These are phyloP conservation scores for Exsudoporus frostii DNA, from an alignment of 768 basidiomycete species.

Conservation along the genomic window DNA sequence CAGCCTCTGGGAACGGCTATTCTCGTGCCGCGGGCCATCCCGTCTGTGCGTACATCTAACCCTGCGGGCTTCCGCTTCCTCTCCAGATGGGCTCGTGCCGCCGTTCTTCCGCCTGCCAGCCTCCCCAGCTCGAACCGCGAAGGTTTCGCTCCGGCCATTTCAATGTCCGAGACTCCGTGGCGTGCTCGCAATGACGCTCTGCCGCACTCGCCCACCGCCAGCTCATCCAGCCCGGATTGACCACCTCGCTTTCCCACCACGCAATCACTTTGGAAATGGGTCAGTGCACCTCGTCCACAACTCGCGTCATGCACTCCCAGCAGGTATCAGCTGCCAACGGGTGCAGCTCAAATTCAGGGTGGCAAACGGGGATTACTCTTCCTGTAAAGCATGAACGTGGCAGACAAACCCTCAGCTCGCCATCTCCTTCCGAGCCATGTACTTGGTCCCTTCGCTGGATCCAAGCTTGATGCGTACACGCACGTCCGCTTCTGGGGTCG, in stretches of 20 bases:
- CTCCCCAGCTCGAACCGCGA: slow-evolving; percentile 21
- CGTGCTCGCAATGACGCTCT: not conserved
- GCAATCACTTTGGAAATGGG: slow-evolving; percentile 17
- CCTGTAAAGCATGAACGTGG: slow-evolving; percentile 21
- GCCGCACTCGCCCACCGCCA: slow-evolving; percentile 9
- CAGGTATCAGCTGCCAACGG: slow-evolving; percentile 15
- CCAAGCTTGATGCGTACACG: not conserved
- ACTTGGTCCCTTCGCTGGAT: not conserved
- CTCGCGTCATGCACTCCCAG: slow-evolving; percentile 7
- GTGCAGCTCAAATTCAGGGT: slow-evolving; percentile 27
- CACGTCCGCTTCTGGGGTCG: not conserved
- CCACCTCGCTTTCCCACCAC: slow-evolving; percentile 16
- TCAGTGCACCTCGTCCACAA: slow-evolving; percentile 15
- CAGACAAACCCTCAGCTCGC: slow-evolving; percentile 3
- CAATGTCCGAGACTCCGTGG: slow-evolving; percentile 35
- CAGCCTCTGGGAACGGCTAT: slow-evolving; percentile 24
- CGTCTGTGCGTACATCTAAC: slow-evolving; percentile 13
- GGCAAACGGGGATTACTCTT: slow-evolving; percentile 31
- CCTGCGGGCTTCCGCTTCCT: slow-evolving; percentile 32
- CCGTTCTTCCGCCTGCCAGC: slow-evolving; percentile 11
- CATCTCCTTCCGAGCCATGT: not conserved
- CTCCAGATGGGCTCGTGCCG: slow-evolving; percentile 20
- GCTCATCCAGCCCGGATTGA: not conserved
- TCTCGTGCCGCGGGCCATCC: slow-evolving; percentile 24
- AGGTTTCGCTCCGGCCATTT: slow-evolving; percentile 22